These are phyloP conservation scores for Heterobasidion irregulare DNA, from an alignment of 1,284 basidiomycete species.

Conservation along the genomic window DNA sequence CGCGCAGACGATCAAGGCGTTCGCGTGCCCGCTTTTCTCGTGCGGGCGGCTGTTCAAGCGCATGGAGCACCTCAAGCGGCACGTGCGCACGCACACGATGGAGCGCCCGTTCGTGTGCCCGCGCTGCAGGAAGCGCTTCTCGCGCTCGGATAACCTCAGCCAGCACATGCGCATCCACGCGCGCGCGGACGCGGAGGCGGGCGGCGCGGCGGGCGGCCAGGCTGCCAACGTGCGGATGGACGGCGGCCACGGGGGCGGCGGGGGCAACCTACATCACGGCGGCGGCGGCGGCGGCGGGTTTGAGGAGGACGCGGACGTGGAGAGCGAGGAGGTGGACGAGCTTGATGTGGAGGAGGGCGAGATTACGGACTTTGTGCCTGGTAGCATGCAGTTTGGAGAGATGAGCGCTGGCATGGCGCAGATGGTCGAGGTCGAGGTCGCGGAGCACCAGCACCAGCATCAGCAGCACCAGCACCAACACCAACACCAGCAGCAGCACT, in stretches of 20 bases:
- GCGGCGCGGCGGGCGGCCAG: conserved; percentile 17
- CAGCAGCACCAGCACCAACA: background rate
- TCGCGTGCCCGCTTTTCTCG: conserved; percentile 71
- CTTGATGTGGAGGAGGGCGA: conserved; percentile 17
- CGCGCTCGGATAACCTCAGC: conserved; percentile 77
- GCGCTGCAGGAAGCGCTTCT: conserved; percentile 72
- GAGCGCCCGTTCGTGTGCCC: conserved; percentile 76
- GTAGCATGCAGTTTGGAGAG: conserved; percentile 9
- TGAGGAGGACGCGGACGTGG: conserved; percentile 20
- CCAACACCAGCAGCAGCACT: background rate
- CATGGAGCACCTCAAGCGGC: conserved; percentile 82
- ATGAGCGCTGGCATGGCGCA: conserved; percentile 21
- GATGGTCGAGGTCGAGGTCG: background rate
- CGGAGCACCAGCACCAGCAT: background rate
- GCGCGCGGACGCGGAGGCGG: conserved; percentile 22
- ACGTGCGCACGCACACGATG: conserved; percentile 84
- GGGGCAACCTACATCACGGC: background rate
- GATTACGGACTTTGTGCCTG: conserved; percentile 11
- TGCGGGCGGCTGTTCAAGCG: conserved; percentile 84
- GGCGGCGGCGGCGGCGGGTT: conserved; percentile 11
- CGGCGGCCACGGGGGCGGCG: no score
- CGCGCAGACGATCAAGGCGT: conserved; percentile 42
- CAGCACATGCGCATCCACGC: conserved; percentile 79
- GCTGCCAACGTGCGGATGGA: background rate
- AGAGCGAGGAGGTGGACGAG: conserved; percentile 18